Conservation (phyloP, 148 eudicot species). For the Cornus suecica region DNA sequence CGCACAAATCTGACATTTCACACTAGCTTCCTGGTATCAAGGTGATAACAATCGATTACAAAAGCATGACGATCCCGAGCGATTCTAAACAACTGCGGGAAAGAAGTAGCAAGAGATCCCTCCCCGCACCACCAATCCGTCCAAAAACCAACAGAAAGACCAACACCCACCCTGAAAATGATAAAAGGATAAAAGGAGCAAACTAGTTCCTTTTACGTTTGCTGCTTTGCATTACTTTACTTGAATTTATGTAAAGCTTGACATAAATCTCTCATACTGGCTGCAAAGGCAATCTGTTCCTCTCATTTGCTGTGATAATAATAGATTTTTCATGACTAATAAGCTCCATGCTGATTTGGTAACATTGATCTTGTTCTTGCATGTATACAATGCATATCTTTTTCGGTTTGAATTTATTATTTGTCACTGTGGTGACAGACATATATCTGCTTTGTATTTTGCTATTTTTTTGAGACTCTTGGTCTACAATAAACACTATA, state of each 20-base stretch:
- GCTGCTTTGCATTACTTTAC: neutral
- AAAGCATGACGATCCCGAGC: too few relatives aligned
- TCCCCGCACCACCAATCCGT: too few relatives aligned
- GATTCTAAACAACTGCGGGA: too few relatives aligned
- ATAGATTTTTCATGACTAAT: too few relatives aligned
- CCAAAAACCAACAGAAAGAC: too few relatives aligned
- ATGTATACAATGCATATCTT: neutral
- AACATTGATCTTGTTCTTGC: neutral
- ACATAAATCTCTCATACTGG: neutral
- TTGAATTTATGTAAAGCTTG: neutral
- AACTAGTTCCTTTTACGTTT: neutral
- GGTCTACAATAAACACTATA: neutral
- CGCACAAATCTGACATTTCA: too few relatives aligned
- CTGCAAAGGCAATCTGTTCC: neutral
- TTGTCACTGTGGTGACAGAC: neutral
- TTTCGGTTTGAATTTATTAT: neutral
- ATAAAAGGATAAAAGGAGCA: too few relatives aligned
- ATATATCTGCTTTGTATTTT: neutral
- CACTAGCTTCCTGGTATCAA: too few relatives aligned
- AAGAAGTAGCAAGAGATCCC: too few relatives aligned
- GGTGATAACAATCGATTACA: too few relatives aligned
- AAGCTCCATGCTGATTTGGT: neutral
- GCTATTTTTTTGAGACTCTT: slow-evolving; percentile 3
- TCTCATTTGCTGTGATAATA: neutral
- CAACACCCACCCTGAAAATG: too few relatives aligned